These are phyloP conservation scores for Nyctanthes arbortristis DNA, from an alignment of 257 asterid species.

Conservation along the genomic window DNA sequence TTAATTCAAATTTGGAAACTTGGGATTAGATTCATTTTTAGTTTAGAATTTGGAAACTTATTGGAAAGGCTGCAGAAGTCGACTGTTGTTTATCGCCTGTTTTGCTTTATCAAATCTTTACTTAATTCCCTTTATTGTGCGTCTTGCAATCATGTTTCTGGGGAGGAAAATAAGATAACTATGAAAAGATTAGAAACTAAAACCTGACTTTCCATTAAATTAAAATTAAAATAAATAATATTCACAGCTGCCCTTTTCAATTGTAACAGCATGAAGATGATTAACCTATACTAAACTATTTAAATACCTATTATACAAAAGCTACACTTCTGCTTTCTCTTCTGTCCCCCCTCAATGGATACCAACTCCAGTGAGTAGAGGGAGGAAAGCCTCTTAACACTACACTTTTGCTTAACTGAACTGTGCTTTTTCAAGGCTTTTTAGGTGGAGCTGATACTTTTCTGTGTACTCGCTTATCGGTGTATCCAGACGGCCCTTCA, in stretches of 20 bases:
- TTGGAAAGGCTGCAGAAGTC: no score
- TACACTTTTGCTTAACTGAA: not conserved
- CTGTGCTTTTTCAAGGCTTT: not conserved
- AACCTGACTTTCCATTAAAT: not conserved
- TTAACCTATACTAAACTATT: not conserved
- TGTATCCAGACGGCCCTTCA: conserved; percentile 46
- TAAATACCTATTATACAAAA: not conserved
- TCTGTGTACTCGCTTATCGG: not conserved
- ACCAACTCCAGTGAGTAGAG: not conserved
- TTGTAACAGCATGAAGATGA: not conserved
- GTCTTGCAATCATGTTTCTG: no score
- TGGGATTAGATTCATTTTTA: no score
- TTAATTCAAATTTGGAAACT: no score
- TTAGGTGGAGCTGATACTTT: not conserved
- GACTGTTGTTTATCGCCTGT: no score
- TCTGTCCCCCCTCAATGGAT: not conserved
- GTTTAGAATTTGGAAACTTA: no score
- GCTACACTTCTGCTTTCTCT: not conserved
- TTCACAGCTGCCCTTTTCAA: not conserved
- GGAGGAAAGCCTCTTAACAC: not conserved
- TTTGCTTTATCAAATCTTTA: no score
- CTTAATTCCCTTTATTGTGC: no score
- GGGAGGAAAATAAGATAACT: no score
- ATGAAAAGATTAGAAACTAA: no score
- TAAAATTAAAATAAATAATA: not conserved